phyloP scores from a whole-genome alignment of 768 basidiomycete species.

The Lactifluus piperatus region DNA sequence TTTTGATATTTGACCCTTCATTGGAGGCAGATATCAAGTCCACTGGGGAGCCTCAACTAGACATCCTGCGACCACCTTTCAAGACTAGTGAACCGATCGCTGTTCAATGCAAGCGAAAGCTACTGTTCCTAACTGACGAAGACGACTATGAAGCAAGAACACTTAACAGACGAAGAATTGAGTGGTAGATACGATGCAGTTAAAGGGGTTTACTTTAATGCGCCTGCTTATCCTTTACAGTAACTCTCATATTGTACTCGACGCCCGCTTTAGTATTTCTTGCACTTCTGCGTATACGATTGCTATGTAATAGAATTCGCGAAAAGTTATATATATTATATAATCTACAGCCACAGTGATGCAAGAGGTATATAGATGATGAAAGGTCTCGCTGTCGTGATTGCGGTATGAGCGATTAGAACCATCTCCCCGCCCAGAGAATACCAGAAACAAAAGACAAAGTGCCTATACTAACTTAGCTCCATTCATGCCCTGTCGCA shows the following conservation, averaged over 20 bases:
- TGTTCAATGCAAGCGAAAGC: conserved; percentile 11
- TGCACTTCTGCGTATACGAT: neutral
- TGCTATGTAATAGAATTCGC: neutral
- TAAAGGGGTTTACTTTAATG: neutral
- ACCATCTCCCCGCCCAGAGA: too few species aligned
- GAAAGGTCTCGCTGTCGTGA: neutral
- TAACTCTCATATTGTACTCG: neutral
- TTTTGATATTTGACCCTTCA: neutral
- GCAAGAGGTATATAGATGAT: neutral
- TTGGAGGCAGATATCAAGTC: neutral
- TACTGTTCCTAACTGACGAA: conserved; percentile 1
- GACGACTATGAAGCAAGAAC: conserved; percentile 1
- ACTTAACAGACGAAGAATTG: neutral
- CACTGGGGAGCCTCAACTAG: neutral
- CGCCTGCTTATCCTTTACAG: neutral
- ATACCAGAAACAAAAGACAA: too few species aligned
- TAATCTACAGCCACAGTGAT: neutral
- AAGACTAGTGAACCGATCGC: neutral
- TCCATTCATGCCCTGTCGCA: neutral
- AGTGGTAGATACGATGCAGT: neutral
- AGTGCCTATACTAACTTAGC: too few species aligned
- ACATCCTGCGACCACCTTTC: neutral
- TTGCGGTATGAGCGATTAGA: neutral
- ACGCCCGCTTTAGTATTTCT: neutral
- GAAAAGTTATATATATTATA: too few species aligned